Percentiles rank a stretch among this genome's conserved stretches.
Evolutionary conservation across 352 stramenopile species (phyloP).

Genomic region (Globisporangium acanthophoron): DNA sequence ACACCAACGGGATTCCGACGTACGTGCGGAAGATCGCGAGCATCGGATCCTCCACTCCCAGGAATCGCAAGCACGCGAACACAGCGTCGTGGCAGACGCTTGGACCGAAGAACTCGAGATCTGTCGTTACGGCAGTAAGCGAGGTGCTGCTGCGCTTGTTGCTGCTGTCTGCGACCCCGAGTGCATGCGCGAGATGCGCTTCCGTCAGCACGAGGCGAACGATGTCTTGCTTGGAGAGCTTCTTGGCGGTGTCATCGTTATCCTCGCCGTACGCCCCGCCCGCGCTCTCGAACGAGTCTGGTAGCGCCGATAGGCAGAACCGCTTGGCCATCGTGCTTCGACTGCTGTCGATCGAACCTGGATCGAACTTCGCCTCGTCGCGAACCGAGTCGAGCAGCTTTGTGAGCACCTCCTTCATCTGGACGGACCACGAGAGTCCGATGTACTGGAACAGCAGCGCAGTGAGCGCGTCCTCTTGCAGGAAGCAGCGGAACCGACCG

Average conservation of each 20-base stretch:
- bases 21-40: conserved; percentile 28
- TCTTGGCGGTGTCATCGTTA: conserved; percentile 8
- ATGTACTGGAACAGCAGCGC: conserved; percentile 44
- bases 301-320: conserved; percentile 25
- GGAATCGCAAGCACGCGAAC: conserved; percentile 29
- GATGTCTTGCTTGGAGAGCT: conserved; percentile 32
- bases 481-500: conserved; percentile 31
- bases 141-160: conserved; percentile 1
- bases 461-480: conserved; percentile 41
- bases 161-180: conserved; percentile 7
- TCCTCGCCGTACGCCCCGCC: conserved; percentile 16
- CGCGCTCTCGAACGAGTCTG: conserved; percentile 12
- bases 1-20: conserved; percentile 33
- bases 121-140: conserved; percentile 33
- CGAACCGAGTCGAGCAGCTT: conserved; percentile 21
- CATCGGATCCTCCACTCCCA: conserved; percentile 29
- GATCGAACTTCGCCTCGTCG: conserved; percentile 2
- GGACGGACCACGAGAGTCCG: conserved; percentile 24
- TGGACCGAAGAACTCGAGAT: conserved; percentile 46
- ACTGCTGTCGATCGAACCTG: neutral
- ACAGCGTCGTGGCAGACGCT: conserved; percentile 35
- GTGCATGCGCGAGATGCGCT: conserved; percentile 19
- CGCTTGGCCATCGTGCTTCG: conserved; percentile 13
- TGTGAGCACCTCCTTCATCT: conserved; percentile 20
- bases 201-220: conserved; percentile 35